phyloP scores from a whole-genome alignment of 495 filamentous ascomycete species.

The Echria macrotheca region DNA sequence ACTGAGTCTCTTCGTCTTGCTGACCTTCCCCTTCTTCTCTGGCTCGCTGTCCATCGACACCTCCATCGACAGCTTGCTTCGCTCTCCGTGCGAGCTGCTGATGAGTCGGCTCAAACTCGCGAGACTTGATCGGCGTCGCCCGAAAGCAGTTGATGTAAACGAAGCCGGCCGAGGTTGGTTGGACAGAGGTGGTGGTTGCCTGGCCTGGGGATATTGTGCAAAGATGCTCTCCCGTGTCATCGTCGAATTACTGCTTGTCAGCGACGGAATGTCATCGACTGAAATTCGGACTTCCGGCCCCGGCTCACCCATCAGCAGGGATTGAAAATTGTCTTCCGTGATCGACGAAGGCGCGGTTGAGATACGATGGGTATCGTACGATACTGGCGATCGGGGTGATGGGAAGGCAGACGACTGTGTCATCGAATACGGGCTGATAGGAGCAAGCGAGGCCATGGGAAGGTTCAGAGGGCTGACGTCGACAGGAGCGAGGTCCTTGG shows the following conservation, averaged over 20 bases:
- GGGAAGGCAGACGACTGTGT: constrained; percentile 51
- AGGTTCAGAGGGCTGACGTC: constrained; percentile 41
- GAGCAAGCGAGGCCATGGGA: constrained; percentile 41
- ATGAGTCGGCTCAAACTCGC: constrained; percentile 81
- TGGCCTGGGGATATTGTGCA: constrained; percentile 27
- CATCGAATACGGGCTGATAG: constrained; percentile 48
- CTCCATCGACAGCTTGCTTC: constrained; percentile 76
- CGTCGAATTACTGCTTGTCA: constrained; percentile 82
- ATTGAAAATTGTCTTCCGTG: constrained; percentile 61
- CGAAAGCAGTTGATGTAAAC: constrained; percentile 58
- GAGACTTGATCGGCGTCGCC: constrained; percentile 75
- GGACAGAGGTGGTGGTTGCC: constrained; percentile 20
- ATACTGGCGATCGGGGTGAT: constrained; percentile 55
- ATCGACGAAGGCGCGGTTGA: constrained; percentile 67
- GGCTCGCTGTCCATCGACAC: constrained; percentile 46
- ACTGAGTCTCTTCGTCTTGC: constrained; percentile 67
- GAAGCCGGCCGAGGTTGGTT: constrained; percentile 63
- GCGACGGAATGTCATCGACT: constrained; percentile 79
- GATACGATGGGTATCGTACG: constrained; percentile 63
- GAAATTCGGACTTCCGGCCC: constrained; percentile 65
- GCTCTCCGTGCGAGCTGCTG: constrained; percentile 68
- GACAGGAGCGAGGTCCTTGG: constrained; percentile 52
- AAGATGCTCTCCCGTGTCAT: constrained; percentile 62
- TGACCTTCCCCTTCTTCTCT: constrained; percentile 61
- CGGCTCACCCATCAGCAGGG: constrained; percentile 56